Evolutionary conservation across 768 basidiomycete species (phyloP).

Genomic region (Xerocomus potaroensis): DNA sequence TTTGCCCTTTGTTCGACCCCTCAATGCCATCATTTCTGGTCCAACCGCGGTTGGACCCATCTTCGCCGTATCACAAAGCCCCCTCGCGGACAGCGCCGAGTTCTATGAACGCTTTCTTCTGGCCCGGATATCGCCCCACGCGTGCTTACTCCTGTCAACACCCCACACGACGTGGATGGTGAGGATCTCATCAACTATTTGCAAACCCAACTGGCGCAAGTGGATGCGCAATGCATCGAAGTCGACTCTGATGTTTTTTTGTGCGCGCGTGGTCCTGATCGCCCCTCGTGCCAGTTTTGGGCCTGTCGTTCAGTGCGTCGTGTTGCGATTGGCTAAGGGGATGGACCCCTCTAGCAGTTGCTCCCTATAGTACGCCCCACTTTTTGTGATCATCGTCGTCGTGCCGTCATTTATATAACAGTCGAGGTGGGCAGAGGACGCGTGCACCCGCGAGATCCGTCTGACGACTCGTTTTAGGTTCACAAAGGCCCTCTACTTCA

Average conservation of each 20-base stretch:
- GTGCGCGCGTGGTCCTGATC: not conserved
- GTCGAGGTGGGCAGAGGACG: no score
- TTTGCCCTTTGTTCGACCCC: conserved; percentile 50
- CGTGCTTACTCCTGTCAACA: conserved; percentile 33
- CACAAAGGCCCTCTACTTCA: no score
- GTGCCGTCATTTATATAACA: no score
- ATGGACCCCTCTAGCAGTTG: conserved; percentile 36
- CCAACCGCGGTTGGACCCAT: conserved; percentile 48
- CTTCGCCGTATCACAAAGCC: conserved; percentile 15
- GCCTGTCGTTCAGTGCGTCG: conserved; percentile 47
- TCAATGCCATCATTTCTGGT: conserved; percentile 57
- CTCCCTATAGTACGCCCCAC: conserved; percentile 31
- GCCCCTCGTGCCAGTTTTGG: conserved; percentile 34
- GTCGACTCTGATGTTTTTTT: conserved; percentile 41
- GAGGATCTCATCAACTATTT: conserved; percentile 47
- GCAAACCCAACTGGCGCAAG: conserved; percentile 35
- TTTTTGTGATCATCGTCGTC: not conserved
- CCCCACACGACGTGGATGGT: conserved; percentile 39
- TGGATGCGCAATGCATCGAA: conserved; percentile 41
- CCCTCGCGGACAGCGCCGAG: conserved; percentile 43
- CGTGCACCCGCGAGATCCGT: no score
- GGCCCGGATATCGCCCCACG: conserved; percentile 26
- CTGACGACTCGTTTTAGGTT: no score
- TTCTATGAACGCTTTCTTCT: conserved; percentile 48
- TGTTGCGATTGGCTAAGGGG: conserved; percentile 45